Conservation (phyloP, 2,329 filamentous ascomycete genomes). For the Gaeumannomyces sp. region DNA sequence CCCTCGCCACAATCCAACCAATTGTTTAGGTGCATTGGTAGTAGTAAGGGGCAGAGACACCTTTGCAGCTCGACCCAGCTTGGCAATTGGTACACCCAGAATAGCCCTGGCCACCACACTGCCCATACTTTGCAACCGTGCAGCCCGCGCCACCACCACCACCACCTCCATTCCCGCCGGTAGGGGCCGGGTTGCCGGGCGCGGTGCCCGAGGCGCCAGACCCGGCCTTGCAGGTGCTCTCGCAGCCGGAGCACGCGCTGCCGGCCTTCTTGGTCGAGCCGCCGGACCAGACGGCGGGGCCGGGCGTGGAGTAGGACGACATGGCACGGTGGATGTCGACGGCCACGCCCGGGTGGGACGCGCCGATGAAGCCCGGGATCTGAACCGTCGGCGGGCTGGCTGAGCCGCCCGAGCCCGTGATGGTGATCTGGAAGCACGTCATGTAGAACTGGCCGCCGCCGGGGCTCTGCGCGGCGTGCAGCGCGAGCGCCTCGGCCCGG, state of each 20-base stretch:
- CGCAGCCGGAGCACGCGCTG: constrained; percentile 28
- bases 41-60: constrained; percentile 21
- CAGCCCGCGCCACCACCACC: constrained; percentile 12
- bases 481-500: constrained; percentile 36
- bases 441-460: constrained; percentile 26
- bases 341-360: constrained; percentile 33
- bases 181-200: constrained; percentile 16
- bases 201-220: constrained; percentile 22
- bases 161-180: constrained; percentile 3
- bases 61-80: constrained; percentile 20
- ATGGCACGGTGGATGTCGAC: constrained; percentile 36
- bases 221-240: constrained; percentile 28
- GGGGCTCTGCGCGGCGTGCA: constrained; percentile 29
- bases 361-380: constrained; percentile 33
- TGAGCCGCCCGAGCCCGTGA: constrained; percentile 19
- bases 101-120: constrained; percentile 22
- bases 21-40: constrained; percentile 17
- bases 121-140: constrained; percentile 17
- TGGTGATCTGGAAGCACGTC: constrained; percentile 24
- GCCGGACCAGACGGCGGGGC: constrained; percentile 29
- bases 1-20: not conserved
- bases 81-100: constrained; percentile 20
- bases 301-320: constrained; percentile 31
- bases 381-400: constrained; percentile 20
- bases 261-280: constrained; percentile 31